Evolutionary conservation across 2,329 filamentous ascomycete species (phyloP).

Genomic region (Talaromyces sp.): DNA sequence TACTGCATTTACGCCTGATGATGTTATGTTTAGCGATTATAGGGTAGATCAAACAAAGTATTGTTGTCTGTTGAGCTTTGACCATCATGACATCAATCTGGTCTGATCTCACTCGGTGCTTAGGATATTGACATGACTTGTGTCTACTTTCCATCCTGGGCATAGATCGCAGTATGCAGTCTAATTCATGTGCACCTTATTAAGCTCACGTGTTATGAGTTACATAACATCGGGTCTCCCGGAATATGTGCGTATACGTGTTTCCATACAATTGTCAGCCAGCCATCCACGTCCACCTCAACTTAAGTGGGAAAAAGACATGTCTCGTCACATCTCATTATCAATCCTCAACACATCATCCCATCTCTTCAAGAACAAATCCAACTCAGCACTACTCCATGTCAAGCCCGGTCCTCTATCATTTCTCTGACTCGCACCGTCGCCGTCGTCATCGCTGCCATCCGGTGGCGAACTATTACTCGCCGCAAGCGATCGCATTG

Average conservation of each 20-base stretch:
- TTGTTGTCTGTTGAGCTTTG: background rate
- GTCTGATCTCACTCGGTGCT: background rate
- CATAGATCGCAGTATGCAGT: background rate
- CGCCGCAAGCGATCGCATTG: slow-evolving; percentile 8
- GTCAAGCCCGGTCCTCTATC: background rate
- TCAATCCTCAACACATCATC: slow-evolving; percentile 14
- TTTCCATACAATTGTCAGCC: background rate
- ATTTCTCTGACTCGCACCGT: background rate
- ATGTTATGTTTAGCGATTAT: background rate
- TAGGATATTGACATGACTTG: background rate
- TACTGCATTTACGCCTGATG: background rate
- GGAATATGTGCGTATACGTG: background rate
- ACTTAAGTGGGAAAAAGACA: background rate
- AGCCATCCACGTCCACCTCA: background rate
- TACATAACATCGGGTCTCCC: background rate
- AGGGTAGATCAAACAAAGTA: background rate
- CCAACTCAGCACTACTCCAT: slow-evolving; percentile 12
- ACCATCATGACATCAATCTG: background rate
- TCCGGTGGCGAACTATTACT: background rate
- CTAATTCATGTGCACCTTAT: background rate
- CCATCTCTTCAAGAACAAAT: slow-evolving; percentile 14
- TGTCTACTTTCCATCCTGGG: background rate
- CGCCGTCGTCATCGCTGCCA: background rate
- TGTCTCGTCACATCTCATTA: background rate
- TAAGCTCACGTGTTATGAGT: background rate